Evolutionary conservation across 176 grass and related monocot genomes (phyloP).

Genomic region (Oryza meridionalis): DNA sequence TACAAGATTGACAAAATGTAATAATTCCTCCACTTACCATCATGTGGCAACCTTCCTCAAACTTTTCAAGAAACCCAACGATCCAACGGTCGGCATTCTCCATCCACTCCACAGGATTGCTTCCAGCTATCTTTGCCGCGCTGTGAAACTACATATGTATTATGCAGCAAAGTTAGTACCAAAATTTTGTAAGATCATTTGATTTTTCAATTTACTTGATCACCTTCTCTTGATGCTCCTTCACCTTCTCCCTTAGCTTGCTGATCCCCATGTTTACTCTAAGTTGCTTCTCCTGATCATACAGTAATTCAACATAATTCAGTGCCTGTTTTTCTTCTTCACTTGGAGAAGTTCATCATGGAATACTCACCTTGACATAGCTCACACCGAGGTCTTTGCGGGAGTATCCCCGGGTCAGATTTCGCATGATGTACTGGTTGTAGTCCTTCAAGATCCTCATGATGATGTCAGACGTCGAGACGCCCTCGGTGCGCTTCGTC

Average conservation of each 20-base stretch:
- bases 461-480: conserved; percentile 91
- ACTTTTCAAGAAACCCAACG: conserved; percentile 84
- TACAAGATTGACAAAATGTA: not conserved
- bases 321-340: not conserved
- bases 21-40: conserved; percentile 59
- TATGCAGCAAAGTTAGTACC: not conserved
- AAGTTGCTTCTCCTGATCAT: conserved; percentile 78
- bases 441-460: conserved; percentile 97
- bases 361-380: conserved; percentile 69
- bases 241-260: conserved; percentile 82
- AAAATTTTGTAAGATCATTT: not conserved
- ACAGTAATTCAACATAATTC: not conserved
- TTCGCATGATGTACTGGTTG: conserved; percentile 90
- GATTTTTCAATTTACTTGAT: conserved; percentile 15
- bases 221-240: conserved; percentile 84
- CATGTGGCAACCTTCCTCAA: conserved; percentile 91
- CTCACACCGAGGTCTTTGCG: conserved; percentile 86
- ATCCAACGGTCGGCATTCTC: conserved; percentile 92
- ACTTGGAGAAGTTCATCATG: not conserved
- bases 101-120: conserved; percentile 84
- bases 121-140: conserved; percentile 53
- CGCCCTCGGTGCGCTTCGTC: conserved; percentile 80
- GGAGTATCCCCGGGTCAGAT: conserved; percentile 72
- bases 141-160: conserved; percentile 38
- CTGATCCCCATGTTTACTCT: conserved; percentile 90